Evolutionary conservation across 345 rosid genomes (phyloP), one percentile per base, ranked within the genome.

Genomic region (Citrus sp.): DNA sequence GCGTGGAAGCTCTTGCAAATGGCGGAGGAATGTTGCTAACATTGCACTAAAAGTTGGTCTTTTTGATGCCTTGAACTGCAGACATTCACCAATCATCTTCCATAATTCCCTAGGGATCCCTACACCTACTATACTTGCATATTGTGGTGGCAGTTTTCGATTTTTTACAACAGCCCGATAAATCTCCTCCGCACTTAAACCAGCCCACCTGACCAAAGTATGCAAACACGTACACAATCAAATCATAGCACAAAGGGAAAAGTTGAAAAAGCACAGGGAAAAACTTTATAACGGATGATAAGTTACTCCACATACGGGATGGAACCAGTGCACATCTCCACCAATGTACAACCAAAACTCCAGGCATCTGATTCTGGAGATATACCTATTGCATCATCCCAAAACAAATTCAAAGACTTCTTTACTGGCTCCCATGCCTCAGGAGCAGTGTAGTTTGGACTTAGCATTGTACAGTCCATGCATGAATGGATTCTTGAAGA

Each of bases 251-350:
- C 51, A 72, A 67, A 76, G 27, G 35, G 28, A 76, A 24, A 76
- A 40, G 30, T 28, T 22, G 6, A 73, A 66, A 73, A 77, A 46
- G 46, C 28, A 49, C 32, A 70, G 34, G 70, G 51, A 66, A 74
- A 30, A 74, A 83, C 77, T 25, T 77, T 27, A 79, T 59, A 55
- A 32, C 4, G 64, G 73, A 72, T 42, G 71, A 80, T 24, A 61
- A 76, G 77, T 71, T 65, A 80, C 42, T 83, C 82, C 84, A 91
- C 97, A 71, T 94, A 96, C 98, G 98, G 99, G 51, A 85, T 89
- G 83, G 94, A 92, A 77, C 98, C 99, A 65, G 99, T 96, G 92
- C 99, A 96, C 98, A 96, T 96, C 85, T 96, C 98, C 79, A 96
- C 97, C 87, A 96, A 86, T 56, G 99, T 92, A 82, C 99, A 96